Percentiles rank a stretch among this genome's conserved stretches.
Conservation (phyloP, 2,329 filamentous ascomycete genomes). For the Lasiodiplodia sp. region DNA sequence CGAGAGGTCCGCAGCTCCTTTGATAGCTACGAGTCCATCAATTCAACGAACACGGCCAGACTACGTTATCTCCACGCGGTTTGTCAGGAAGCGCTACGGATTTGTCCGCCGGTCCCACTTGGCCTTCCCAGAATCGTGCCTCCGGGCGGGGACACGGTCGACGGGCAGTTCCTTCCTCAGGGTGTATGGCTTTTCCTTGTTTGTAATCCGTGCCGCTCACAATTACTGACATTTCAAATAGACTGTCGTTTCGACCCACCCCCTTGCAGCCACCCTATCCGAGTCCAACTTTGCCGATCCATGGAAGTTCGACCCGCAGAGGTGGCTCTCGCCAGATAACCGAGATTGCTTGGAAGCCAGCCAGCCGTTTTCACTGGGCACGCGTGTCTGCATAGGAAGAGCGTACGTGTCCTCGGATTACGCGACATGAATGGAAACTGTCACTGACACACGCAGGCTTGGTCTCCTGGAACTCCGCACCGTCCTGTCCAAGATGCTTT, state of each 20-base stretch:
- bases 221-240: not conserved
- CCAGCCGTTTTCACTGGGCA: slow-evolving; percentile 28
- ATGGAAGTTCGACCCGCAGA: slow-evolving; percentile 36
- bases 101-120: slow-evolving; percentile 31
- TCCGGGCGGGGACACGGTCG: slow-evolving; percentile 29
- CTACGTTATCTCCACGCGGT: slow-evolving; percentile 28
- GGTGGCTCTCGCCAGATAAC: slow-evolving; percentile 36
- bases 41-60: not conserved
- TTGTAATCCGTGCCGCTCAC: not conserved
- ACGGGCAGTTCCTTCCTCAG: slow-evolving; percentile 33
- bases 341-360: slow-evolving; percentile 26
- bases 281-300: slow-evolving; percentile 37
- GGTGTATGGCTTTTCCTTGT: not conserved
- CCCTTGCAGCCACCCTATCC: slow-evolving; percentile 34
- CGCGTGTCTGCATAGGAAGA: not conserved
- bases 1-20: slow-evolving; percentile 37
- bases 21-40: slow-evolving; percentile 31
- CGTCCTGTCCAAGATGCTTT: not conserved
- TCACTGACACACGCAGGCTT: not conserved
- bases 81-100: slow-evolving; percentile 33
- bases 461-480: not conserved
- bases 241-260: slow-evolving; percentile 33
- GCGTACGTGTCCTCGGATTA: not conserved
- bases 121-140: slow-evolving; percentile 29
- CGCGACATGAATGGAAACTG: not conserved